phyloP scores from a whole-genome alignment of 441 rosid genomes.

The Cnidoscolus chayamansa region DNA sequence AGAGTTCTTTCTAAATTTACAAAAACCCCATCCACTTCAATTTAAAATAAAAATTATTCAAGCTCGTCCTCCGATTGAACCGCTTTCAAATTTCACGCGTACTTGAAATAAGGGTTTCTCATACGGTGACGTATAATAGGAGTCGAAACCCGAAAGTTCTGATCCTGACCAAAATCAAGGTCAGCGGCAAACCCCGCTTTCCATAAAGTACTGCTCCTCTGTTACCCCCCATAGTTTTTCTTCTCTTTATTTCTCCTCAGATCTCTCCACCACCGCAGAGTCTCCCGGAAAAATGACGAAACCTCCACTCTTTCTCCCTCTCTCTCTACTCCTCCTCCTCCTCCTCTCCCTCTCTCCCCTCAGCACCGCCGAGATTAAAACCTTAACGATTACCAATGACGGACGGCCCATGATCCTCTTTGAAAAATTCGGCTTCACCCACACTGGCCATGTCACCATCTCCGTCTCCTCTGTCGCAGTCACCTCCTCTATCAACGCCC shows the following conservation, averaged over 20 bases:
- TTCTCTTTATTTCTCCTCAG: neutral
- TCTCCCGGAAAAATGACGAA: conserved; percentile 37
- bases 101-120: too few species aligned
- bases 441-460: conserved; percentile 62
- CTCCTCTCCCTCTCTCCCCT: conserved; percentile 31
- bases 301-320: conserved; percentile 26
- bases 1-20: too few species aligned
- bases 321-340: conserved; percentile 33
- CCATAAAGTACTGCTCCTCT: neutral
- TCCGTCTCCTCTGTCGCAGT: conserved; percentile 68
- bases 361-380: conserved; percentile 79
- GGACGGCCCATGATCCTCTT: conserved; percentile 86
- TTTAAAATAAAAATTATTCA: too few species aligned
- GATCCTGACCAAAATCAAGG: neutral
- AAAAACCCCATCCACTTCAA: too few species aligned
- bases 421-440: conserved; percentile 96
- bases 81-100: too few species aligned
- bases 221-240: neutral
- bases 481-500: conserved; percentile 38
- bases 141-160: neutral
- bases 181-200: too few species aligned
- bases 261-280: neutral
- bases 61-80: too few species aligned
- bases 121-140: neutral
- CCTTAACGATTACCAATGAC: conserved; percentile 59